Evolutionary conservation across 2,329 filamentous ascomycete genomes (phyloP).

Genomic region (Fusarium citri): DNA sequence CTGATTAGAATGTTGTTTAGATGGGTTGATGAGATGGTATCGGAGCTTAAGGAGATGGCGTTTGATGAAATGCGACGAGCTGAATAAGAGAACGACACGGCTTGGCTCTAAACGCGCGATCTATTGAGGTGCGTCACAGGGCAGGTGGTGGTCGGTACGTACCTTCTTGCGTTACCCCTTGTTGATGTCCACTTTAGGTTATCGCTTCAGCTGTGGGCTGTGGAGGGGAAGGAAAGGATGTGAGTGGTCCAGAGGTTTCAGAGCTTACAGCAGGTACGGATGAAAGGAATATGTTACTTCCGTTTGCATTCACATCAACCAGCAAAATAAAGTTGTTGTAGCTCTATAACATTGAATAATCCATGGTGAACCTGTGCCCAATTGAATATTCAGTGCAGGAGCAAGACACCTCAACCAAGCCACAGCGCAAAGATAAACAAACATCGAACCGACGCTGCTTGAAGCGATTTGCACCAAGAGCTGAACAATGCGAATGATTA

Average conservation of each 20-base stretch:
- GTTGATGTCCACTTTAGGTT: conserved; percentile 6
- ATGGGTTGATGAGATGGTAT: conserved; percentile 7
- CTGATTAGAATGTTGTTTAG: neutral
- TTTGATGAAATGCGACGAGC: conserved; percentile 34
- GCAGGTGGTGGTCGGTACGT: conserved; percentile 24
- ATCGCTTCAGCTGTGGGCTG: conserved; percentile 5
- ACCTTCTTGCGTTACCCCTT: conserved; percentile 17
- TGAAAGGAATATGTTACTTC: conserved; percentile 2
- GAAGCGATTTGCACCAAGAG: neutral
- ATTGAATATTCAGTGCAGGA: neutral
- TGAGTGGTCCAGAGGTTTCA: neutral
- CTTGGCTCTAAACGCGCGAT: conserved; percentile 29
- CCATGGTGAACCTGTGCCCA: no score
- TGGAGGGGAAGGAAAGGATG: neutral
- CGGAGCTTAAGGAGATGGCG: conserved; percentile 1
- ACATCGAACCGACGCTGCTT: neutral
- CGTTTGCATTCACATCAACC: neutral
- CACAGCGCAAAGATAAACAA: neutral
- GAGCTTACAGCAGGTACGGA: neutral
- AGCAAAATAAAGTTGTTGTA: neutral
- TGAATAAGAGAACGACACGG: conserved; percentile 30
- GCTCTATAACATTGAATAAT: neutral
- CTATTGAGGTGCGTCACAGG: conserved; percentile 36
- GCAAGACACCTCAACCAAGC: neutral
- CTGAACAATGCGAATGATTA: neutral